Evolutionary conservation across 257 asterid genomes (phyloP), one percentile per base, ranked within the genome.

Genomic region (Ehretia macrophylla): DNA sequence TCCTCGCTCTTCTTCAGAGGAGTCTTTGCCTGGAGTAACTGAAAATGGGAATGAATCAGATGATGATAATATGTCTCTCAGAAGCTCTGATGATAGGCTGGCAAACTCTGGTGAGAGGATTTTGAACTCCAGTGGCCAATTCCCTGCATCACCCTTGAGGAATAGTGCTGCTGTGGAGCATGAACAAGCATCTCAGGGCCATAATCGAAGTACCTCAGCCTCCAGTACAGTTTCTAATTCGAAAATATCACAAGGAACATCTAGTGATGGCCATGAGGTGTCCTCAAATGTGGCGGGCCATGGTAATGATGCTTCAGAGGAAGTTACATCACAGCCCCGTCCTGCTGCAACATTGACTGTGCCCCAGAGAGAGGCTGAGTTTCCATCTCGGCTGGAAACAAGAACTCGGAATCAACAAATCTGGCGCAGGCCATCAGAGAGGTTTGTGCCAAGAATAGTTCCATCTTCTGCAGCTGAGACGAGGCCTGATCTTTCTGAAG

Each of bases 371-470:
- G 80, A 65, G 60, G 59, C 68, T 1, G 71, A 70, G 59, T 55
- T 69, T 37, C 68, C 49, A 10, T 66, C 66, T 54, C 66, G 67
- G 51, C 58, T 23, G 45, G 79, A 74, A 44, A 46, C 72, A 38
- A 69, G 77, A 62, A 50, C 66, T 50, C 77, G 70, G 18, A 50
- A 51, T 58, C 76, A 63, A 46, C 54, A 62, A 40, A 55, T 68
- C 57, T 66, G 75, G 77, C 72, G 67, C 47, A 42, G 63, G 23
- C 72, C 79, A 54, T 63, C 72, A 13, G 62, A 64, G 5, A 65
- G 71, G 32, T 70, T 70, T 47, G 73, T 66, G 51, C 75, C 80
- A 23, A 70, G 75, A 62, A 68, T 71, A 67, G 63, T 75, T 67
- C 56, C 71, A 42, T 70, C 74, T 39, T 60, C 75, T 53, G 51